Percentiles rank a stretch among this genome's conserved stretches.
Conservation (phyloP, 108 stramenopile genomes). For the Cafeteria roenbergensis region DNA sequence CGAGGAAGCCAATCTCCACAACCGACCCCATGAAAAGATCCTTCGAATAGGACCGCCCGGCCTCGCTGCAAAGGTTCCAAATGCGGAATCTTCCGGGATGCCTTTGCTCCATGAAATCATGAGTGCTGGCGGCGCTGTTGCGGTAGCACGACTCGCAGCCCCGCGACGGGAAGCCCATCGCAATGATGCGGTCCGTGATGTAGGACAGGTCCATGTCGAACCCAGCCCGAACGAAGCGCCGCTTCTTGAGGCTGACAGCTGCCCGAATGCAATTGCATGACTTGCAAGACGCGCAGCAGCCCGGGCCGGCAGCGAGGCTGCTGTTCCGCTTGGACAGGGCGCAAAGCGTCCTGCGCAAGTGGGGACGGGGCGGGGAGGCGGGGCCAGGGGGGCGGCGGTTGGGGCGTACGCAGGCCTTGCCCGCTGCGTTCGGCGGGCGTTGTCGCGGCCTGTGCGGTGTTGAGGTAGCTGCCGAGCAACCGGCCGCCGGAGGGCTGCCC, state of each 20-base stretch:
- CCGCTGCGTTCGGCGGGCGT: no score
- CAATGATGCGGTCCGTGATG: conserved; percentile 27
- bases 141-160: neutral
- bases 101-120: neutral
- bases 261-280: neutral
- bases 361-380: no score
- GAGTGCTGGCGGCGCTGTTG: neutral
- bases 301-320: no score
- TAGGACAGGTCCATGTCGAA: conserved; percentile 33
- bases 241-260: conserved; percentile 14
- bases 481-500: no score
- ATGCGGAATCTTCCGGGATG: neutral
- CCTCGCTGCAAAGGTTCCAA: neutral
- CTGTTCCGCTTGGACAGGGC: no score
- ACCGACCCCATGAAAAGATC: no score
- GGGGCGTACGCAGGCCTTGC: no score
- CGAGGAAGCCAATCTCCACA: neutral
- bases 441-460: no score
- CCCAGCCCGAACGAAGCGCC: conserved; percentile 12
- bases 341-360: no score
- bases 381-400: no score
- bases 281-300: no score
- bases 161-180: conserved; percentile 23
- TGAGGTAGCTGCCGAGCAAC: no score
- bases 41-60: neutral